Base-by-base conservation (phyloP, 768 basidiomycete species). In the Mycena belliarum region DNA sequence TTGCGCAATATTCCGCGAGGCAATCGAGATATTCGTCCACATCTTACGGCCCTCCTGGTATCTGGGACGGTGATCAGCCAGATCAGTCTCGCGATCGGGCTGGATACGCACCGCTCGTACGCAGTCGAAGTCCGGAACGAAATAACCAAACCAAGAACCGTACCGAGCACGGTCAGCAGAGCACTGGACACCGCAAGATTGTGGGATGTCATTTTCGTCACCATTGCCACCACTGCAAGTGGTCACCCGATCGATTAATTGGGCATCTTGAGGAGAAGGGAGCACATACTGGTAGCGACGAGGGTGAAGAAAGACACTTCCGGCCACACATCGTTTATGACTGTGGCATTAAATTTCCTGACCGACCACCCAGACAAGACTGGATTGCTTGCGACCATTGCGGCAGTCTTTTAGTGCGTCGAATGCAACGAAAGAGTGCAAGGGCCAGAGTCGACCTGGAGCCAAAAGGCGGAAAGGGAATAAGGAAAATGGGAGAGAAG, bases 121-220 rank as follows among this genome's bases (percentile, higher is more conserved):
- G 88, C 87, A 35, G 84, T 86, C 12, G 85, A 86, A 8, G 86
- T 89, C 59, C 88, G 76, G 73, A 89, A 91, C 0, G 85, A 86
- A 50, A 91, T 83, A 46, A 86, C 84, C 64, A 86, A 73, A 81
- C 80, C 86, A 68, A 88, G 81, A 25, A 89, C 85, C 15, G 85
- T 86, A 80, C 88, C 88, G 50, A 91, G 76, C 8, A 89, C 88
- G 4, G 87, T 86, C 55, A 91, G 73, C 60, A 87, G 76, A 41
- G 74, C 73, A 53, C 75, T 84, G 12, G 80, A 77, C 52, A 88
- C 74, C 1, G 72, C 73, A n/a, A 89, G 75, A 46, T 79, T 70
- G 44, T 74, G 74, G 6, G 55, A 53, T 0, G 84, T 85, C 65
- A 80, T 65, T 55, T 78, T 65, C 0, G 83, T 82, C 11, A 88